Base-by-base conservation (phyloP, 2,329 filamentous ascomycete species). In the Septoria petroselini region DNA sequence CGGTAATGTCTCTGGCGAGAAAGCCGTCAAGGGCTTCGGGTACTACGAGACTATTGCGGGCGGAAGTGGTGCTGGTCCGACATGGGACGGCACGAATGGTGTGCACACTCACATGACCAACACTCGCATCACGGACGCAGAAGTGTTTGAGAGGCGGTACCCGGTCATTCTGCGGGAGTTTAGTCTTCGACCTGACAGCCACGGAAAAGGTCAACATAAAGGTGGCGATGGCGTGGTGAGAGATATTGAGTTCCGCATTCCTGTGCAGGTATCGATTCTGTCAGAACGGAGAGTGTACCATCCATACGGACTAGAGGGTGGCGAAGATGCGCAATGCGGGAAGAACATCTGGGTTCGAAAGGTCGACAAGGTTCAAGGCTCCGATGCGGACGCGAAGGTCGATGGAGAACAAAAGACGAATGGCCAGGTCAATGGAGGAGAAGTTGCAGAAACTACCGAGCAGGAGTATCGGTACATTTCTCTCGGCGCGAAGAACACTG, bases 61-160 rank as follows among this genome's bases (percentile, higher is more conserved):
- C 31, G 88, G 88, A 0, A 82, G 78, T 31, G 87, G 87, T 21
- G 88, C 87, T 0, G 86, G 86, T 0, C 78, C 83, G 0, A 75
- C 76, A 11, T 91, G 86, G 86, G 75, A 85, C 53, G 87, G 87
- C 30, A 84, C 85, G 8, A 81, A 75, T 44, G 86, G 85, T 12
- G 85, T 91, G n/a, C 86, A 91, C 65, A 85, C 81, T 1, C 86
- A 91, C 70, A 90, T 91, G 85, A 91, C 88, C 5, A 93, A 93
- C 67, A 91, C 87, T 2, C 79, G 86, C 11, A 91, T 91, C 63
- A 91, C 87, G 0, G 88, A 91, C 64, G 77, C 84, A 0, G 88
- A 93, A 65, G 79, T 90, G 5, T 86, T 91, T 57, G 87, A 91
- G 71, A 76, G 84, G 21, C 73, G 87, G 7, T 90, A 90, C 62